Conservation (phyloP, 2,329 filamentous ascomycete genomes). For the Apiospora rasikravindrae region DNA sequence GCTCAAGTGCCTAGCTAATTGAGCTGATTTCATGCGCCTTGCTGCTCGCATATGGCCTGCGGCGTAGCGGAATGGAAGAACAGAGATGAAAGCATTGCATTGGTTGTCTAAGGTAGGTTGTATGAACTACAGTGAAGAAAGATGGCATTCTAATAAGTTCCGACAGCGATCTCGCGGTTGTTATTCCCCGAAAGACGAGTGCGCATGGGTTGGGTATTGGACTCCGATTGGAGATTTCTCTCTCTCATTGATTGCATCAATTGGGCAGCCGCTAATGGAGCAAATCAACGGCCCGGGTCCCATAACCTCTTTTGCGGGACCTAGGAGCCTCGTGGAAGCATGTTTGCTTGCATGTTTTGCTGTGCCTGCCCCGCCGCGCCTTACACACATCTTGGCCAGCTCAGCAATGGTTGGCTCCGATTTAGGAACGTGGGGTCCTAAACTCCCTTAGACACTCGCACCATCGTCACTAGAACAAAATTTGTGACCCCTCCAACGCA, state of each 20-base stretch:
- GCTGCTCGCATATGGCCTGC: neutral
- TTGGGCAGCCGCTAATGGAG: neutral
- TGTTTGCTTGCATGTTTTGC: neutral
- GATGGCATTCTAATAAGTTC: neutral
- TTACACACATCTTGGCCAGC: neutral
- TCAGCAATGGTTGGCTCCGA: conserved; percentile 36
- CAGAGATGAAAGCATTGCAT: no score
- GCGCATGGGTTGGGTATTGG: conserved; percentile 4
- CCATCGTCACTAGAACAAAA: conserved; percentile 30
- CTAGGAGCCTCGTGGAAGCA: neutral
- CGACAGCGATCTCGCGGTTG: neutral
- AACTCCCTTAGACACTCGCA: conserved; percentile 16
- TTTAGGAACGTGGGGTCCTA: conserved; percentile 46
- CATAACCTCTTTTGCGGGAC: conserved; percentile 7
- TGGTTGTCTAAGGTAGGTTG: neutral
- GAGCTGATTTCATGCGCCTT: neutral
- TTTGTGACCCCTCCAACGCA: conserved; percentile 16
- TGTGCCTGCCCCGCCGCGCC: neutral
- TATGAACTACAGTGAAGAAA: neutral
- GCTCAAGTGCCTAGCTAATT: neutral
- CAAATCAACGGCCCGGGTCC: neutral
- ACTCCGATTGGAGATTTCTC: neutral
- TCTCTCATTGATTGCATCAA: no score
- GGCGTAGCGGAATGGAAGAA: neutral
- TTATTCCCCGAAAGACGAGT: neutral